Evolutionary conservation across 306 rosid genomes (phyloP).

Genomic region (Dicorynia guianensis): DNA sequence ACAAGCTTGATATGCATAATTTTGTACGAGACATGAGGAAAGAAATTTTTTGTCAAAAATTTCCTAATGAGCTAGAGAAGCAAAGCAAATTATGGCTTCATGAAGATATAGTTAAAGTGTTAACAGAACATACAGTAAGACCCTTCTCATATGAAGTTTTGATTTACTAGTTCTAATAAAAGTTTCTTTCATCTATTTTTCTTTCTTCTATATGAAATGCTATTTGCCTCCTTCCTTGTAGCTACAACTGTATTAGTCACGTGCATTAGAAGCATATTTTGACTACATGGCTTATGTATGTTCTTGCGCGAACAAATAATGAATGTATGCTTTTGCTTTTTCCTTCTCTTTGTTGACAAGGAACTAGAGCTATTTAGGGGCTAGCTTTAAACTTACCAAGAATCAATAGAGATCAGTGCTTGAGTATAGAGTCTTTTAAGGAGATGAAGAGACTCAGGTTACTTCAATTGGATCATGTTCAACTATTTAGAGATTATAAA

Average conservation of each 20-base stretch:
- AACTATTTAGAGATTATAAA: slow-evolving; percentile 37
- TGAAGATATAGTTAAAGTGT: not conserved
- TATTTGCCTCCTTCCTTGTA: not conserved
- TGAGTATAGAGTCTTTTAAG: slow-evolving; percentile 28
- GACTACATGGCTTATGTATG: not conserved
- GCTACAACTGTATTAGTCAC: too few relatives aligned
- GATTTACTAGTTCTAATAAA: not conserved
- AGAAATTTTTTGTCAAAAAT: not conserved
- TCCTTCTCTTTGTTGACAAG: not conserved
- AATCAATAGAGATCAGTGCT: not conserved
- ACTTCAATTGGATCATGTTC: slow-evolving; percentile 31
- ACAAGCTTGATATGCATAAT: slow-evolving; percentile 8
- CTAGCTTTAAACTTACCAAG: slow-evolving; percentile 29
- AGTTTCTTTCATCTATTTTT: not conserved
- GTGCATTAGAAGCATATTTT: not conserved
- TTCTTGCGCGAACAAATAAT: too few relatives aligned
- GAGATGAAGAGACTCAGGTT: slow-evolving; percentile 45
- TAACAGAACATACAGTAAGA: not conserved
- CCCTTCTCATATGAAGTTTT: too few relatives aligned
- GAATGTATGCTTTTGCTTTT: not conserved
- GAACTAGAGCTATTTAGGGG: slow-evolving; percentile 41
- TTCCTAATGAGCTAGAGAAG: not conserved
- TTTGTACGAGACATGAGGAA: not conserved
- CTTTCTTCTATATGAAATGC: not conserved
- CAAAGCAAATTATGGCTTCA: not conserved